Evolutionary conservation across 805 yeast species (phyloP), one percentile per base, ranked within the genome.

Genomic region (Zygoascus flipseniorum): DNA sequence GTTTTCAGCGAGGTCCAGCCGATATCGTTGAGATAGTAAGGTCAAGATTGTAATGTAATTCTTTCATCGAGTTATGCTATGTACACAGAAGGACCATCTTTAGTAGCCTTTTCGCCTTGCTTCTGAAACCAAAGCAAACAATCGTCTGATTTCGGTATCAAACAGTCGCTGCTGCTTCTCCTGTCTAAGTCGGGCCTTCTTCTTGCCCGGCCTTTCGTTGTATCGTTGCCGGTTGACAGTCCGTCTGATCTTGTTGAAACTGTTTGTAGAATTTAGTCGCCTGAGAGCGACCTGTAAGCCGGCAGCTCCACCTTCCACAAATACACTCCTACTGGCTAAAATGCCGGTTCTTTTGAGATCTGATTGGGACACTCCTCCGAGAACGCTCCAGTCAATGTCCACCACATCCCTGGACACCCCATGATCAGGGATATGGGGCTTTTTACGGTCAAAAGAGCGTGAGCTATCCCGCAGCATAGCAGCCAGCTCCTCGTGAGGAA

Each of bases 191-290:
- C 71, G 58, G 55, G 56, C 58, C 50, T 59, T 54, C 37, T 59
- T 65, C 59, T 68, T 68, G 6, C 69, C 68, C 2, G 72, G 72
- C 47, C 65, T 62, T 56, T 67, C 72, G 39, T 65, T 64, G 52
- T 56, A 63, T 48, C 64, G 54, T 53, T 67, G 70, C 50, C 62
- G 53, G 37, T 53, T 50, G 52, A 60, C 54, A 6, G 59, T 61
- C 46, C 63, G 59, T 31, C 59, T 58, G 52, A 68, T 59, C 19
- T 56, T 52, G 58, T 67, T 67, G 48, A 62, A 55, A 16, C 52
- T 50, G 60, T 67, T 67, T 44, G 63, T 50, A 41, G 52, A 56
- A 42, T 59, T 58, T 32, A 68, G 52, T 53, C 61, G 61, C 10
- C 63, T 52, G 14, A 65, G 54, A 3, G 65, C 65, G 8, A 50